phyloP scores from a whole-genome alignment of 2,329 filamentous ascomycete species.

The Periconia macrospinosa region DNA sequence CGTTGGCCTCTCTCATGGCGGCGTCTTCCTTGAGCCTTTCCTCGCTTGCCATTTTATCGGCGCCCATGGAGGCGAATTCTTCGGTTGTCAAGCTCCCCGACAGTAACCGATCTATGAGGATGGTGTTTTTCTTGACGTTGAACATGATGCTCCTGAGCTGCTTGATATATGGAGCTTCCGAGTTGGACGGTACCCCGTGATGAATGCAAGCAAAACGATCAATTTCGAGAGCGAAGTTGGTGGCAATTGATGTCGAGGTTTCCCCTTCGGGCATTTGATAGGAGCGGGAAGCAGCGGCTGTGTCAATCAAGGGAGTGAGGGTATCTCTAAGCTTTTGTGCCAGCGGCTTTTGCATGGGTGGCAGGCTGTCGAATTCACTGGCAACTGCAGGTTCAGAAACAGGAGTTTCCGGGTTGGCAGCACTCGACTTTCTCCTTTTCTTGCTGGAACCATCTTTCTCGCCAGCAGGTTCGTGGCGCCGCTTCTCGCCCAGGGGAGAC shows the following conservation, averaged over 20 bases:
- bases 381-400: slow-evolving; percentile 3
- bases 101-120: slow-evolving; percentile 76
- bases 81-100: slow-evolving; percentile 70
- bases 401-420: slow-evolving; percentile 25
- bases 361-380: slow-evolving; percentile 43
- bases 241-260: slow-evolving; percentile 65
- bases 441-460: slow-evolving; percentile 36
- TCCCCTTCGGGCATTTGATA: slow-evolving; percentile 66
- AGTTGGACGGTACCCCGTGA: slow-evolving; percentile 52
- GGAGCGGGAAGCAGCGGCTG: slow-evolving; percentile 64
- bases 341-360: slow-evolving; percentile 68
- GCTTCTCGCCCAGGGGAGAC: slow-evolving; percentile 41
- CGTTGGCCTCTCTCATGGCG: slow-evolving; percentile 74
- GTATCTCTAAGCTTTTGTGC: slow-evolving; percentile 73
- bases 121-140: slow-evolving; percentile 87
- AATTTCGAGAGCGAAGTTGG: slow-evolving; percentile 74
- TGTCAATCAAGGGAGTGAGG: slow-evolving; percentile 66
- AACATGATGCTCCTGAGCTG: slow-evolving; percentile 77
- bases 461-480: slow-evolving; percentile 33
- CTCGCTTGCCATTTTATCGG: slow-evolving; percentile 88
- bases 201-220: slow-evolving; percentile 68
- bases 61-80: slow-evolving; percentile 83
- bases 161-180: slow-evolving; percentile 55
- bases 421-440: slow-evolving; percentile 42
- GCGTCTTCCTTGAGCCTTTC: slow-evolving; percentile 80